Conservation (phyloP, 768 basidiomycete genomes). For the Pleurotus ostreatus region DNA sequence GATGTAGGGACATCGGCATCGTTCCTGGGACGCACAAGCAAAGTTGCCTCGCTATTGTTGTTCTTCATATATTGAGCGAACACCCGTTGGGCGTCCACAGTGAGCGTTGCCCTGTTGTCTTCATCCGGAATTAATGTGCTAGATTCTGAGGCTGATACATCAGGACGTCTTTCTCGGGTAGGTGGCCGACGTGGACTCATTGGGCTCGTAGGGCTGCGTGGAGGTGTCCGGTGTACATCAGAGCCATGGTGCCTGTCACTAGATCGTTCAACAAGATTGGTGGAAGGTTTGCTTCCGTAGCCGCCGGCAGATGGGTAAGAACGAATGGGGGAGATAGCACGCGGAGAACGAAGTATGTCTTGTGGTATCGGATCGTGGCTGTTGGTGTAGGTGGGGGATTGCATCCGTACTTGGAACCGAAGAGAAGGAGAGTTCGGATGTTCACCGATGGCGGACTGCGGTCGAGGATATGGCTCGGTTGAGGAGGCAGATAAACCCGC, state of each 20-base stretch:
- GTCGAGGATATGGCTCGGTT: slow-evolving; percentile 58
- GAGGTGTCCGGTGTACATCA: slow-evolving; percentile 47
- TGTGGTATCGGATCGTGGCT: slow-evolving; percentile 27
- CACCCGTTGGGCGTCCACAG: neutral
- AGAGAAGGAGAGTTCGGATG: slow-evolving; percentile 35
- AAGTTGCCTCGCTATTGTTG: neutral
- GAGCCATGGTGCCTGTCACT: slow-evolving; percentile 33
- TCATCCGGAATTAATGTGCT: neutral
- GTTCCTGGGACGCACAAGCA: slow-evolving; percentile 2
- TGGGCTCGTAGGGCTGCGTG: slow-evolving; percentile 61
- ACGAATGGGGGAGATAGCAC: slow-evolving; percentile 33
- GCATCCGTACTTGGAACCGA: slow-evolving; percentile 22
- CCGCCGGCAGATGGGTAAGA: slow-evolving; percentile 23
- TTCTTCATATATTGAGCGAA: slow-evolving; percentile 2
- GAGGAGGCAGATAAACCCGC: slow-evolving; percentile 35
- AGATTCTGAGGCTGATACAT: neutral
- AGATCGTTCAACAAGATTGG: slow-evolving; percentile 27
- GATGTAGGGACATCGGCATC: slow-evolving; percentile 6
- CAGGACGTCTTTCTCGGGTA: slow-evolving; percentile 25
- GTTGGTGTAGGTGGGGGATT: slow-evolving; percentile 30
- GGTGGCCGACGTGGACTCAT: slow-evolving; percentile 34
- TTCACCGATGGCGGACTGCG: slow-evolving; percentile 60
- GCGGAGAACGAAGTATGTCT: slow-evolving; percentile 36
- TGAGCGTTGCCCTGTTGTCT: neutral
- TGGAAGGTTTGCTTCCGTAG: slow-evolving; percentile 27